These are phyloP conservation scores for Daucus carota DNA, from an alignment of 129 eudicot species.

Conservation along the genomic window DNA sequence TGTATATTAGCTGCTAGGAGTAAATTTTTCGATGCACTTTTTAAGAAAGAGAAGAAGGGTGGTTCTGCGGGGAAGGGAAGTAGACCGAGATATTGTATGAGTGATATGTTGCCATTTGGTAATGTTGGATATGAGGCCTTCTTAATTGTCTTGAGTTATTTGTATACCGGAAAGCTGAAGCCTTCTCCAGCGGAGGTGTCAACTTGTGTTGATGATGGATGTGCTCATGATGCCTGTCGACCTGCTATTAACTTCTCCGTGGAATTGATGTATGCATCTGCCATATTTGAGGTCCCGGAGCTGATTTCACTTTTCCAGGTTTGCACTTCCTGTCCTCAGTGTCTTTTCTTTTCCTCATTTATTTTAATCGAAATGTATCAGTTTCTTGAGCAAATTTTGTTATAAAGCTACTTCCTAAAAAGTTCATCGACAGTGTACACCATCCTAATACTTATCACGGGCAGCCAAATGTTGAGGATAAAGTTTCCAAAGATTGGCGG, in stretches of 20 bases:
- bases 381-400: background rate
- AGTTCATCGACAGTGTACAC: background rate
- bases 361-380: background rate
- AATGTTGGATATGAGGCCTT: constrained; percentile 67
- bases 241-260: constrained; percentile 61
- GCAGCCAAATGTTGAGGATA: background rate
- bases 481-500: background rate
- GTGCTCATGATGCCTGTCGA: constrained; percentile 70
- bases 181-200: constrained; percentile 60
- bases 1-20: constrained; percentile 77
- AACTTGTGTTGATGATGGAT: constrained; percentile 54
- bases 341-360: background rate
- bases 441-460: background rate
- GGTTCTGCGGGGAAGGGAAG: constrained; percentile 24
- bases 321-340: constrained; percentile 7
- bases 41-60: constrained; percentile 20
- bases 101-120: constrained; percentile 43
- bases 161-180: constrained; percentile 71
- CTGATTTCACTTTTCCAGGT: constrained; percentile 59
- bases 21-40: constrained; percentile 39
- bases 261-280: constrained; percentile 70
- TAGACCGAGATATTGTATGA: constrained; percentile 34
- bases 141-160: constrained; percentile 43
- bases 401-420: background rate
- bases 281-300: constrained; percentile 56